Base-by-base conservation (phyloP, 75 land plant genomes). In the Cupressus sempervirens region DNA sequence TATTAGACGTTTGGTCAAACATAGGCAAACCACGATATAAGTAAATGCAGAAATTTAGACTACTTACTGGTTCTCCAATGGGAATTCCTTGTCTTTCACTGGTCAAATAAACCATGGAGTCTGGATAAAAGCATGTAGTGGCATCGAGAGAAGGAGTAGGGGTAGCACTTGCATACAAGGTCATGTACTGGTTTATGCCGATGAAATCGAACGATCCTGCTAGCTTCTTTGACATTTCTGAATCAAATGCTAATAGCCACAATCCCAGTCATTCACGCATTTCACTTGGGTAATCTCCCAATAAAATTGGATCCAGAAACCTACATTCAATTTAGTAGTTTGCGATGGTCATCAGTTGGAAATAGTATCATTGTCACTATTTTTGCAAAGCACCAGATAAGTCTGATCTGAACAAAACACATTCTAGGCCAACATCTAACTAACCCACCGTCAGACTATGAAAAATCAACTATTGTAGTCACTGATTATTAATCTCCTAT, bases 151-250 rank as follows among this genome's bases (percentile, higher is more conserved):
- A 53, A 45, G 15, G 35, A 30, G 35, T 0, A 48, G 54, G 82
- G 12, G 35, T 30, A 52, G 83, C 87, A 32, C 85, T 52, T 32
- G 48, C 87, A 43, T 91, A 89, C 14, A 86, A 32, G 58, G 95
- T 94, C 35, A 90, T 43, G 74, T 94, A 94, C 83, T 94, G 93
- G 85, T 94, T 94, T 7, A 93, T 50, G 1, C 95, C 94, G 35
- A 94, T 84, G 83, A 92, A 94, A 36, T 93, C 96, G 1, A 89
- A 20, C 56, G 93, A 92, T 67, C 86, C 88, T 77, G 67, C 30
- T 12, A 81, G 34, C n/a, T 81, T 48, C 7, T 2, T 1, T 0
- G 34, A n/a, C 13, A 46, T 43, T n/a, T 81, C 82, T 3, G 54
- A 45, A n/a, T 30, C 3, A 7, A 88, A 68, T 1, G 38, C 14